Evolutionary conservation across 2,329 filamentous ascomycete species (phyloP).

Genomic region (Epichloe coenophiala): DNA sequence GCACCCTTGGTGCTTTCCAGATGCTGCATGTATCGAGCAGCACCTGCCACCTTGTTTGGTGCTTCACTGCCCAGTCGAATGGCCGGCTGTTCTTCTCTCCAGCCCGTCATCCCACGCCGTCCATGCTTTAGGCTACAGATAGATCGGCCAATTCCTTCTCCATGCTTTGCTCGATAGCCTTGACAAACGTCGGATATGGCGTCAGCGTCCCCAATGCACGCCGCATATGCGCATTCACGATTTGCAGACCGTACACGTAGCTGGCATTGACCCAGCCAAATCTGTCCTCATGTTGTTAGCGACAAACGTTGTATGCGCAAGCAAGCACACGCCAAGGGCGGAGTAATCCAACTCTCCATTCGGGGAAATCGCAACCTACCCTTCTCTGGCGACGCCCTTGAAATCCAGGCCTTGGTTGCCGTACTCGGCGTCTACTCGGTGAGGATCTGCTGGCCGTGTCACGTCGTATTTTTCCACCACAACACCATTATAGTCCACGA

Average conservation of each 20-base stretch:
- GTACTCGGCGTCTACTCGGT: conserved; percentile 92
- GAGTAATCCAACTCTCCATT: no score
- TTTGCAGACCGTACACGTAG: conserved; percentile 84
- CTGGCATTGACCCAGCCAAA: conserved; percentile 99
- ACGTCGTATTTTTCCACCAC: conserved; percentile 99
- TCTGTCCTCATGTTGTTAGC: conserved; percentile 31
- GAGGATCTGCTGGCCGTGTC: conserved; percentile 75
- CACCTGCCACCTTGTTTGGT: not conserved
- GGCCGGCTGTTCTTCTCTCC: no score
- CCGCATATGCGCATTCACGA: conserved; percentile 78
- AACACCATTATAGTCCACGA: conserved; percentile 95
- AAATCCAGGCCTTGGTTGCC: conserved; percentile 94
- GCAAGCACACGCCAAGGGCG: no score
- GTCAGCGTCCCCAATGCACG: conserved; percentile 81
- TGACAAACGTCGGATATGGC: conserved; percentile 69
- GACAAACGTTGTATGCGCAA: no score
- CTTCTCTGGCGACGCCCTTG: conserved; percentile 90
- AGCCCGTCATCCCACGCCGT: no score
- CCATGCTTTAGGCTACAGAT: not conserved
- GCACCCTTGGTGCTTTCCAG: not conserved
- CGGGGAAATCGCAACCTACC: conserved; percentile 44
- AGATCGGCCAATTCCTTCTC: conserved; percentile 38
- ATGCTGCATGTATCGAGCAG: not conserved
- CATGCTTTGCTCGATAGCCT: conserved; percentile 45
- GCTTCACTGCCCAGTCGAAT: not conserved